Evolutionary conservation across 73 alveolate genomes (phyloP).

Genomic region (Blepharisma stoltei): DNA sequence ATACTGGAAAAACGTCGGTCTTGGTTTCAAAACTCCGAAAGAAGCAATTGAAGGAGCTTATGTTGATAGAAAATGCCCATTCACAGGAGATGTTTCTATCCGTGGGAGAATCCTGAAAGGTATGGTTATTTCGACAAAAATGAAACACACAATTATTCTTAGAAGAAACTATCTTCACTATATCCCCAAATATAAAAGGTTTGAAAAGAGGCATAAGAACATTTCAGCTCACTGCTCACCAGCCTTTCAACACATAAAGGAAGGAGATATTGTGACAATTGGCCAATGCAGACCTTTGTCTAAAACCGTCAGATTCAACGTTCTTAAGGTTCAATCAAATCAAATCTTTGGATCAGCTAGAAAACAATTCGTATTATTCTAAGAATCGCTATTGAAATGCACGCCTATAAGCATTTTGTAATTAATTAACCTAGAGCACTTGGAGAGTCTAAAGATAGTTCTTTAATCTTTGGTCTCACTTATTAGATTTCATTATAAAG

Average conservation of each 20-base stretch:
- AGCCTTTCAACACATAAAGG: slow-evolving; percentile 41
- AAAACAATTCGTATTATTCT: slow-evolving; percentile 26
- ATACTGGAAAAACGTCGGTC: slow-evolving; percentile 94
- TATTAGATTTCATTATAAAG: no score
- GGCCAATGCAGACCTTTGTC: slow-evolving; percentile 99
- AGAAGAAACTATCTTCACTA: slow-evolving; percentile 98
- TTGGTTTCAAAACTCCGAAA: slow-evolving; percentile 94
- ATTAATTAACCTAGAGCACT: not conserved
- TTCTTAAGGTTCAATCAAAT: slow-evolving; percentile 62
- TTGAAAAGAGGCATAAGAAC: slow-evolving; percentile 96
- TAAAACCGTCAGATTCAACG: slow-evolving; percentile 98
- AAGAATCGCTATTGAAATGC: no score
- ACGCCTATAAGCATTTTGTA: no score
- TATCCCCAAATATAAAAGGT: slow-evolving; percentile 89
- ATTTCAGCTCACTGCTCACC: slow-evolving; percentile 72
- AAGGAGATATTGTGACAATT: not conserved
- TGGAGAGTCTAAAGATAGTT: not conserved
- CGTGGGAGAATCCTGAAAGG: slow-evolving; percentile 95
- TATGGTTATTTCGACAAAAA: slow-evolving; percentile 93
- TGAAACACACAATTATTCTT: slow-evolving; percentile 90
- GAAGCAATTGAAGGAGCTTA: slow-evolving; percentile 87
- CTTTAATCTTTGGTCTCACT: no score
- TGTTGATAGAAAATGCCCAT: slow-evolving; percentile 98
- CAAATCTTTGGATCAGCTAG: slow-evolving; percentile 52
- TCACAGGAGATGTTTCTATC: slow-evolving; percentile 88